These are phyloP conservation scores for Aspergillus nanangensis DNA, from an alignment of 495 filamentous ascomycete genomes.

Conservation along the genomic window DNA sequence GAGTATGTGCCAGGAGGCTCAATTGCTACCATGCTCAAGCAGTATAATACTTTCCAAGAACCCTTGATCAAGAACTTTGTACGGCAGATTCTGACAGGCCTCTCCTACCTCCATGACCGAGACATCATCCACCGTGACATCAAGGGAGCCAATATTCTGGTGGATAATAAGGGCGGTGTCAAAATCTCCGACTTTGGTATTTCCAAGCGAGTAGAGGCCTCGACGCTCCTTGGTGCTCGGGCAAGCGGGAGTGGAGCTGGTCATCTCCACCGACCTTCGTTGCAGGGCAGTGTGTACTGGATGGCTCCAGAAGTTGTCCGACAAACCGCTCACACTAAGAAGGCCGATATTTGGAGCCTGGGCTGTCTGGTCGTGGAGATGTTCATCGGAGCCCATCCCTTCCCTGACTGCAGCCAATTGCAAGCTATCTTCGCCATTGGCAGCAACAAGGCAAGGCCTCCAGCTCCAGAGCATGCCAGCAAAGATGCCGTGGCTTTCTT, in stretches of 20 bases:
- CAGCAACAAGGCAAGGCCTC: conserved; percentile 76
- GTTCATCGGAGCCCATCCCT: conserved; percentile 95
- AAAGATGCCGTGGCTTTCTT: conserved; percentile 84
- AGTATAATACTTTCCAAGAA: conserved; percentile 91
- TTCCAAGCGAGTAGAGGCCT: conserved; percentile 91
- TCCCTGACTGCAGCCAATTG: conserved; percentile 94
- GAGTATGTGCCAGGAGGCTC: conserved; percentile 98
- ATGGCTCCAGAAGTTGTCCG: conserved; percentile 99
- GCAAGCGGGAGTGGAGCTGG: conserved; percentile 45
- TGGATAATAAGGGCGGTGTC: conserved; percentile 98
- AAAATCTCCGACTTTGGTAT: conserved; percentile 99
- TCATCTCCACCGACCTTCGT: conserved; percentile 79
- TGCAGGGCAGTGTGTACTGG: conserved; percentile 98
- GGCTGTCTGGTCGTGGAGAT: conserved; percentile 98
- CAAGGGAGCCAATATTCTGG: conserved; percentile 97
- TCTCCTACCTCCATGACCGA: conserved; percentile 91
- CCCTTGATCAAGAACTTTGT: conserved; percentile 95
- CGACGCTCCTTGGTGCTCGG: conserved; percentile 54
- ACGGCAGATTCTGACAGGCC: conserved; percentile 87
- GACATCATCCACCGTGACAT: conserved; percentile 99
- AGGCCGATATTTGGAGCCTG: conserved; percentile 99
- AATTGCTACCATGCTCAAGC: conserved; percentile 95
- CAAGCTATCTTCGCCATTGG: conserved; percentile 99
- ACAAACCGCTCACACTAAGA: conserved; percentile 95
- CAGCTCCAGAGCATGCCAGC: conserved; percentile 82